A percentile compares a stretch with the other conserved stretches of the same genome.
These are phyloP conservation scores for Penstemon eatonii DNA, from an alignment of 257 asterid species.

Conservation along the genomic window DNA sequence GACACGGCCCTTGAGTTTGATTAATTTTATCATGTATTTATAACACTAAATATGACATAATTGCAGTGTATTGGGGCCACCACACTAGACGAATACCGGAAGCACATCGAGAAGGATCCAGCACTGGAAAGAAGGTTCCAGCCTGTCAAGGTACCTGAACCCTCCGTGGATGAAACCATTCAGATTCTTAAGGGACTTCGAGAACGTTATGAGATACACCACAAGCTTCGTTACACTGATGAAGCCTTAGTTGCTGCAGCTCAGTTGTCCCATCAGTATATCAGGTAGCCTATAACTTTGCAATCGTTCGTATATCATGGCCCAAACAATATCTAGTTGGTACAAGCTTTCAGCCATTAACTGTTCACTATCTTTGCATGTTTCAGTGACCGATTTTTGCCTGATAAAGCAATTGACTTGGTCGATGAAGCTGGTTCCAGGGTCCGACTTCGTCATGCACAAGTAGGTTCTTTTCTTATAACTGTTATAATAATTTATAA, in stretches of 20 bases:
- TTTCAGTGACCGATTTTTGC: slow-evolving; percentile 95
- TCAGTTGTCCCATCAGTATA: slow-evolving; percentile 87
- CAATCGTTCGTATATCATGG: not conserved
- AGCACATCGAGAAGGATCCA: slow-evolving; percentile 96
- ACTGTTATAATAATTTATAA: slow-evolving; percentile 6
- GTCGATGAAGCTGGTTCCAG: slow-evolving; percentile 99
- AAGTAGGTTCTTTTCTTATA: slow-evolving; percentile 48
- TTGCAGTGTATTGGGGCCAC: slow-evolving; percentile 97
- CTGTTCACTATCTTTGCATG: slow-evolving; percentile 28
- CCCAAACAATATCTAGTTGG: too few species aligned
- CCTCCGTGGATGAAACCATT: slow-evolving; percentile 92
- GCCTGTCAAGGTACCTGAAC: slow-evolving; percentile 98
- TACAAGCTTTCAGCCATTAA: not conserved
- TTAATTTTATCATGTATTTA: not conserved
- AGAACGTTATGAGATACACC: slow-evolving; percentile 95
- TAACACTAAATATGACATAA: slow-evolving; percentile 13
- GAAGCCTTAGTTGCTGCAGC: slow-evolving; percentile 92
- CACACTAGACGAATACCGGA: slow-evolving; percentile 88
- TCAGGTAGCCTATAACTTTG: slow-evolving; percentile 50
- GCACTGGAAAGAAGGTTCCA: slow-evolving; percentile 97
- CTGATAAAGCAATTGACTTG: slow-evolving; percentile 98
- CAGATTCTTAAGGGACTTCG: slow-evolving; percentile 90
- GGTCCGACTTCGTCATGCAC: slow-evolving; percentile 97
- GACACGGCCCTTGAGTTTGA: too few species aligned
- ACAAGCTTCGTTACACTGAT: slow-evolving; percentile 99